Evolutionary conservation across 495 filamentous ascomycete genomes (phyloP).

Genomic region (Cairneyella variabilis): DNA sequence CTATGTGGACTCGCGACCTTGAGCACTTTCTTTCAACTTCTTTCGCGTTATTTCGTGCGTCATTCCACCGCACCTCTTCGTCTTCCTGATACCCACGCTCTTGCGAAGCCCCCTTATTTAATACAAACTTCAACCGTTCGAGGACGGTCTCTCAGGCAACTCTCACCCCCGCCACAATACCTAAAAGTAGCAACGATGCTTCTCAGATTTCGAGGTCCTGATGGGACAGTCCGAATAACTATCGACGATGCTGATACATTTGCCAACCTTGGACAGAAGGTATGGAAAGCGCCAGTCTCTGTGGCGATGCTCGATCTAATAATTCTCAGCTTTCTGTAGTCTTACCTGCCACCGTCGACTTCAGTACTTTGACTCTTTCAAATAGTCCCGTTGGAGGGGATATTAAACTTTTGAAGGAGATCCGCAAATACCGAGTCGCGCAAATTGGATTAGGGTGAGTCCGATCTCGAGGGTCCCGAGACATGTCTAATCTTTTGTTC

Average conservation of each 20-base stretch:
- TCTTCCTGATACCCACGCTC: no score
- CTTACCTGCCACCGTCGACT: constrained; percentile 53
- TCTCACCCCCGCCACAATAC: neutral
- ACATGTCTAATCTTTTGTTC: neutral
- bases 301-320: constrained; percentile 6
- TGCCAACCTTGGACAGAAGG: constrained; percentile 47
- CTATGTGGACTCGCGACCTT: no score
- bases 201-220: constrained; percentile 61
- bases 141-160: neutral
- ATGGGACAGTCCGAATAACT: constrained; percentile 66
- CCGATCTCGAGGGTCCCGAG: constrained; percentile 10
- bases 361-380: constrained; percentile 72
- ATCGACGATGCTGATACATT: constrained; percentile 56
- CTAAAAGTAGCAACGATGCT: constrained; percentile 46
- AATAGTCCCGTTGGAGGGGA: constrained; percentile 76
- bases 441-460: constrained; percentile 65
- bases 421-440: constrained; percentile 63
- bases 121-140: neutral
- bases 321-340: constrained; percentile 18
- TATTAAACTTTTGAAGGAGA: constrained; percentile 60
- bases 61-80: no score
- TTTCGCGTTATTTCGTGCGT: no score
- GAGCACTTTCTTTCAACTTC: no score
- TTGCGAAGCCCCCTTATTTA: no score
- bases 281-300: constrained; percentile 22